Conservation (phyloP, 495 filamentous ascomycete species). For the Hyaloscypha finlandica region DNA sequence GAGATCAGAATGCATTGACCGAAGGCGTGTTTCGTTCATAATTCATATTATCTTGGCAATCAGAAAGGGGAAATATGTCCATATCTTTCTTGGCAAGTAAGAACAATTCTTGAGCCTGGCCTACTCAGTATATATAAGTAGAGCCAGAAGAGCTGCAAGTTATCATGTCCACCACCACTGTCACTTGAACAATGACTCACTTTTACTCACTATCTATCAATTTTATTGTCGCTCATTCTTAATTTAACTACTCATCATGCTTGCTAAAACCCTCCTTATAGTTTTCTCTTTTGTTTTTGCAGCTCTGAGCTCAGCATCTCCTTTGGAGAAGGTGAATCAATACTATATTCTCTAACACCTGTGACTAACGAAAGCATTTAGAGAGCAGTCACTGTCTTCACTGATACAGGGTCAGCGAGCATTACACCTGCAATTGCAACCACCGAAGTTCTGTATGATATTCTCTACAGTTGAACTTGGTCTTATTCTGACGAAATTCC, state of each 20-base stretch:
- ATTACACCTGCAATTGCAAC: not conserved
- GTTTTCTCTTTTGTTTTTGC: not conserved
- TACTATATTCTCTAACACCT: not conserved
- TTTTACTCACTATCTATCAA: too few species aligned
- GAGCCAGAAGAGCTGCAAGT: too few species aligned
- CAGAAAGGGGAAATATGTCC: too few species aligned
- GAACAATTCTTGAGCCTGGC: too few species aligned
- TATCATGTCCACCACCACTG: too few species aligned
- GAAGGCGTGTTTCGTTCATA: too few species aligned
- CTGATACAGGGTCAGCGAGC: constrained; percentile 3
- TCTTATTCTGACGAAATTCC: not conserved
- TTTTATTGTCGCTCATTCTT: too few species aligned
- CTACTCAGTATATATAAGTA: too few species aligned
- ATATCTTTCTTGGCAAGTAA: too few species aligned
- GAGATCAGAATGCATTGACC: too few species aligned
- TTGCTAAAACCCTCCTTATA: not conserved
- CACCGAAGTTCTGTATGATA: not conserved
- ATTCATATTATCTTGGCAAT: too few species aligned
- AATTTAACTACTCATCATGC: not conserved
- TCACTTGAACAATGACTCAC: too few species aligned
- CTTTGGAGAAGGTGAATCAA: not conserved
- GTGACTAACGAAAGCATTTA: not conserved
- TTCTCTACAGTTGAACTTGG: not conserved
- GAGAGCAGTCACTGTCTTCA: constrained; percentile 12
- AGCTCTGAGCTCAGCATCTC: not conserved